Percentiles rank a stretch among this genome's conserved stretches.
Evolutionary conservation across 177 flowering plant genomes (phyloP).

Genomic region (Vitis hybrid): DNA sequence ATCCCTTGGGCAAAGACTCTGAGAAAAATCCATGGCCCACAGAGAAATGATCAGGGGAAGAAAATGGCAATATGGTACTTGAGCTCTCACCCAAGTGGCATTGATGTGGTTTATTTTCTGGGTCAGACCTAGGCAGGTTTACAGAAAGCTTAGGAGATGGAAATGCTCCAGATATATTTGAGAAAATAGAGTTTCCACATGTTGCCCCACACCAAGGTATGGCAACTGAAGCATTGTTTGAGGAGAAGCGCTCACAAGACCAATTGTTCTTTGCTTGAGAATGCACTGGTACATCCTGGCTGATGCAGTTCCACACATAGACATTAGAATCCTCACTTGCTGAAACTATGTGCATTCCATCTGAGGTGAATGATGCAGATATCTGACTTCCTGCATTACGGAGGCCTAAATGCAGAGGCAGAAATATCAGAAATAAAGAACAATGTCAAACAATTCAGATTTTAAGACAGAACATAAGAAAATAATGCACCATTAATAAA

Average conservation of each 20-base stretch:
- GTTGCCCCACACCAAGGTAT: constrained; percentile 73
- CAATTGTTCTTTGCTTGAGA: constrained; percentile 37
- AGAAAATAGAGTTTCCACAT: neutral
- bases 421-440: neutral
- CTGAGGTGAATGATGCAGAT: constrained; percentile 70
- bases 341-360: constrained; percentile 78
- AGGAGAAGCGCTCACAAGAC: constrained; percentile 61
- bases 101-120: constrained; percentile 19
- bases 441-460: neutral
- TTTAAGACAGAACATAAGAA: neutral
- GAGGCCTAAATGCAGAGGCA: constrained; percentile 32
- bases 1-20: constrained; percentile 48
- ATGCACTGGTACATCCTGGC: constrained; percentile 23
- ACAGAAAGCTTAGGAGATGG: constrained; percentile 15
- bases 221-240: constrained; percentile 64
- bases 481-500: neutral
- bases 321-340: constrained; percentile 76
- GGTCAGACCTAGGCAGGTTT: constrained; percentile 8
- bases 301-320: constrained; percentile 58
- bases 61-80: neutral
- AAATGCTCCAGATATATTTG: constrained; percentile 17
- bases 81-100: constrained; percentile 3
- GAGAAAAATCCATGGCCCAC: constrained; percentile 41
- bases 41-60: constrained; percentile 43
- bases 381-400: constrained; percentile 52